Conservation (phyloP, 768 basidiomycete genomes). For the Tricholoma sp. region DNA sequence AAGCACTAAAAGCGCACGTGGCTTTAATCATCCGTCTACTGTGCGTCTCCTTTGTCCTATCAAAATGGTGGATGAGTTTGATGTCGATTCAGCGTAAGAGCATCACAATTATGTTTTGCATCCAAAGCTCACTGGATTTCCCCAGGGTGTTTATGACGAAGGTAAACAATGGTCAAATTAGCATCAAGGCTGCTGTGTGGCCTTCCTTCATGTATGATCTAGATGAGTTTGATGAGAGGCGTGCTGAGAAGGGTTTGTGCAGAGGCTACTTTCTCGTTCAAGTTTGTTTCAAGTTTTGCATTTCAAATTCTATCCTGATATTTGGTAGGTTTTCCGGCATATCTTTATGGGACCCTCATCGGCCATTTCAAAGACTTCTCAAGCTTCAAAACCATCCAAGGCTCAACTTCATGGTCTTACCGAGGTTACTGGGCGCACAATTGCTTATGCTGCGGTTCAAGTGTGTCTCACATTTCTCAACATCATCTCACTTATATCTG, state of each 20-base stretch:
- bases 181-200: neutral
- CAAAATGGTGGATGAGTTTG: neutral
- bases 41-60: neutral
- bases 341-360: neutral
- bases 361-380: neutral
- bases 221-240: neutral
- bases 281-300: neutral
- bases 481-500: no score
- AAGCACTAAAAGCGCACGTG: neutral
- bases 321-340: neutral
- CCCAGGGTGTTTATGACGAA: neutral
- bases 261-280: neutral
- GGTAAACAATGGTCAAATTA: neutral
- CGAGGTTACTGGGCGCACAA: neutral
- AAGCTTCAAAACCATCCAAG: neutral
- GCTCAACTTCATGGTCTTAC: neutral
- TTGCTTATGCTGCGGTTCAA: neutral
- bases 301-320: neutral
- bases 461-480: neutral
- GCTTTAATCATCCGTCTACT: neutral
- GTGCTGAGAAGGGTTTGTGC: neutral
- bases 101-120: neutral
- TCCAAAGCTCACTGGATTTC: neutral
- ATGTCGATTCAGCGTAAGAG: neutral
- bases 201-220: neutral